Evolutionary conservation across 768 basidiomycete genomes (phyloP).

Genomic region (Boletus sp.): DNA sequence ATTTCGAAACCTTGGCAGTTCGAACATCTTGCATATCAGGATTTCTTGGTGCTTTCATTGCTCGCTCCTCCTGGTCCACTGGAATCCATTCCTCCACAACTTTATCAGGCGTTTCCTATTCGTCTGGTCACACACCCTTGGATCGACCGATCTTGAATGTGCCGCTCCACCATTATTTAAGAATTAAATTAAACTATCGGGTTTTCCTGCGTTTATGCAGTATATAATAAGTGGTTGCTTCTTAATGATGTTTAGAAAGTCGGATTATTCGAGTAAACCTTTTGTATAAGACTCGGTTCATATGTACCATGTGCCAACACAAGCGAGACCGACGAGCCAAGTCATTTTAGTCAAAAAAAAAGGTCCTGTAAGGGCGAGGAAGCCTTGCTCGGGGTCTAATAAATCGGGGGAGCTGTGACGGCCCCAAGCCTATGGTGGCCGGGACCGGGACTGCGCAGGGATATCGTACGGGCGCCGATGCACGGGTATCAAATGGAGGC

Average conservation of each 20-base stretch:
- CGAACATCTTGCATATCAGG: slow-evolving; percentile 36
- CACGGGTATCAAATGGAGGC: neutral
- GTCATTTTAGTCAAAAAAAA: neutral
- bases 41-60: slow-evolving; percentile 54
- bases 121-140: slow-evolving; percentile 62
- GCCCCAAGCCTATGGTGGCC: no score
- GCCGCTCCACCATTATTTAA: slow-evolving; percentile 14
- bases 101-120: slow-evolving; percentile 53
- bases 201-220: neutral
- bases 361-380: no score
- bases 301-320: neutral
- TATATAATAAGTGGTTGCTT: neutral
- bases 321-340: neutral
- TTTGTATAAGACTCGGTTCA: neutral
- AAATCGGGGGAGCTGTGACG: no score
- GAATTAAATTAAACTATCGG: slow-evolving; percentile 14
- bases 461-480: neutral
- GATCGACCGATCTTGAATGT: slow-evolving; percentile 27
- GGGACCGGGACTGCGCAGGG: neutral
- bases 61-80: slow-evolving; percentile 36
- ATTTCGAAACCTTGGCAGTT: neutral
- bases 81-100: slow-evolving; percentile 34
- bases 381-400: neutral
- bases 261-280: neutral
- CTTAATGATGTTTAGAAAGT: slow-evolving; percentile 10